phyloP scores from a whole-genome alignment of 2,329 filamentous ascomycete genomes.

The Metarhizium brunneum region DNA sequence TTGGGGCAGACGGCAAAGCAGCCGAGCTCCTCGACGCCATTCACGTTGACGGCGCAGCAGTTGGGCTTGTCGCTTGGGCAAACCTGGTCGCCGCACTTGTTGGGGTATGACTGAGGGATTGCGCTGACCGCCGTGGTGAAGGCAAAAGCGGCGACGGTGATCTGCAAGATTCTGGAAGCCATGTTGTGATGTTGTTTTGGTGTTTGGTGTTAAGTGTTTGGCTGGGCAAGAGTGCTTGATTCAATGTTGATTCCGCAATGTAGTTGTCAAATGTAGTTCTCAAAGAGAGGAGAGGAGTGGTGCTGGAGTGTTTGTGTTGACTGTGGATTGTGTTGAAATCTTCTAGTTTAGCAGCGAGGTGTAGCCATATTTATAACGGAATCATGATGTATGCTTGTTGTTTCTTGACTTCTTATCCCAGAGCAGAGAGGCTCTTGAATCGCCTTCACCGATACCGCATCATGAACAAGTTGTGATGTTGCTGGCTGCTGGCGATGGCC shows the following conservation, averaged over 20 bases:
- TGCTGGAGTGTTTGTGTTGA: too few relatives aligned
- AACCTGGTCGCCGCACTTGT: conserved; percentile 4
- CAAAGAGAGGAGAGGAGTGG: too few relatives aligned
- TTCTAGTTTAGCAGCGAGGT: too few relatives aligned
- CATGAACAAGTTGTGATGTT: too few relatives aligned
- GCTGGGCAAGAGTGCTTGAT: neutral
- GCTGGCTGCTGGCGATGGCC: too few relatives aligned
- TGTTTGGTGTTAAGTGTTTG: neutral
- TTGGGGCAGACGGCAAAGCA: conserved; percentile 3
- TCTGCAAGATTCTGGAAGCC: neutral
- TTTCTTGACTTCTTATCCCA: too few relatives aligned
- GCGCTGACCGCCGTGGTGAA: conserved; percentile 3
- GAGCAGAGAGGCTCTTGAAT: too few relatives aligned
- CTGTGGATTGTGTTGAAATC: too few relatives aligned
- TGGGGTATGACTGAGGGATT: conserved; percentile 3
- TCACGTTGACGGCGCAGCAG: neutral
- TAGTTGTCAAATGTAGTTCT: neutral
- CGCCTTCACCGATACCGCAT: too few relatives aligned
- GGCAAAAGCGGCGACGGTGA: conserved; percentile 5
- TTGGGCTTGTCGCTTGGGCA: neutral
- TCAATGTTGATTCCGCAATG: neutral
- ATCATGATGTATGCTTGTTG: too few relatives aligned
- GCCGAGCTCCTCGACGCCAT: neutral
- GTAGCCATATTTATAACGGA: too few relatives aligned
- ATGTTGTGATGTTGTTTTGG: neutral